Base-by-base conservation (phyloP, 1,284 basidiomycete species). In the Trichosporon ovoides region DNA sequence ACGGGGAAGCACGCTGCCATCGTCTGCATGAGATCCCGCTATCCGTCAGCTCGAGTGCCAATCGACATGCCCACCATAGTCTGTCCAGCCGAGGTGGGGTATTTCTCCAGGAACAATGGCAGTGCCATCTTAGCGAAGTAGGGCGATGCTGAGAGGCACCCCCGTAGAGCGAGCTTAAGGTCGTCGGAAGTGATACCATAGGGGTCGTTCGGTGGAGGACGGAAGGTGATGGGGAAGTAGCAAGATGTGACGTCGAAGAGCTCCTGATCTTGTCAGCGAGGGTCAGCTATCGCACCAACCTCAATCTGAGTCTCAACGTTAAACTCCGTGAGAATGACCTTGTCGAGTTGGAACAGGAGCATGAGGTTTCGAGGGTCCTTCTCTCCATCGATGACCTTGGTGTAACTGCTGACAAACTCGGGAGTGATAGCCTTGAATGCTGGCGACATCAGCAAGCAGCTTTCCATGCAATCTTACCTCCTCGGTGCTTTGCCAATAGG, bases 171-270 rank as follows among this genome's bases (percentile, higher is more conserved):
- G 38, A 78, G 67, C 68, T 88, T 89, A 35, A 99, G 82, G 70
- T 98, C 89, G 43, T 95, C 90, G 0, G 89, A 82, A 1, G 87
- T 89, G 63, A 98, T 96, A 7, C 89, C 89, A 74, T 95, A 95
- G 4, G 93, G 91, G 70, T 98, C 94, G 67, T 94, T 88, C 1
- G 92, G 89, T 6, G 94, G 92, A 12, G 94, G 92, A 54, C 89
- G 85, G 80, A 97, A 99, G 1, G 92, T 92, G 66, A 99, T 98
- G 1, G 96, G 96, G 77, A 98, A 99, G 77, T 99, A 99, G 77
- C 96, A 98, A 76, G 94, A 98, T 0, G 88, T 89, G 69, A 98
- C 86, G 71, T 98, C 91, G 78, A 96, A 98, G 59, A 98, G 80
- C 58, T 87, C 84, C 91, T 95, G 67, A 24, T 3, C 10, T 14